Evolutionary conservation across 345 rosid species (phyloP).

Genomic region (Syzygium oleosum): DNA sequence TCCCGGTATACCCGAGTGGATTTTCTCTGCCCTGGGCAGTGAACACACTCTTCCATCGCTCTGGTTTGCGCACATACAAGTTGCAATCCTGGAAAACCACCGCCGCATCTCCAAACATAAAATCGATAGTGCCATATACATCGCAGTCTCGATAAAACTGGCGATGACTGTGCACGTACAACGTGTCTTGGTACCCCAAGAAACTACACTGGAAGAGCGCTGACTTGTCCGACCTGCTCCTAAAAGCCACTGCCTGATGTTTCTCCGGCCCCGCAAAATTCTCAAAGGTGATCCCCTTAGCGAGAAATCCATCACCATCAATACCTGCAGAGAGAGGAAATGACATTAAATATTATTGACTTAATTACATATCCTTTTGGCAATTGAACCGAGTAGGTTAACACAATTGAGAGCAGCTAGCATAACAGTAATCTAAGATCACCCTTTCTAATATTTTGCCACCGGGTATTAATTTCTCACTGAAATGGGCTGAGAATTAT

Average conservation of each 20-base stretch:
- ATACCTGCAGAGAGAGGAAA: constrained; percentile 11
- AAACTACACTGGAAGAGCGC: constrained; percentile 16
- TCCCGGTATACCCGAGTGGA: constrained; percentile 5
- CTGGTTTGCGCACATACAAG: constrained; percentile 9
- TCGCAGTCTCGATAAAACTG: constrained; percentile 25
- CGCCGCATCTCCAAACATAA: constrained; percentile 25
- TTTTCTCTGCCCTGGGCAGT: constrained; percentile 20
- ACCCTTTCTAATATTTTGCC: no score
- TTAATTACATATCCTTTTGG: not conserved
- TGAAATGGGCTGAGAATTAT: no score
- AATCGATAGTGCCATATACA: constrained; percentile 16
- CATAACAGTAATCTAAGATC: not conserved
- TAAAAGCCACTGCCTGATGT: constrained; percentile 15
- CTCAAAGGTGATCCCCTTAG: constrained; percentile 4
- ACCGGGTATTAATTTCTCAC: no score
- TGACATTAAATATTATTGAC: not conserved
- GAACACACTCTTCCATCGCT: not conserved
- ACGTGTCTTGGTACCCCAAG: constrained; percentile 9
- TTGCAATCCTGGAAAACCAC: constrained; percentile 6
- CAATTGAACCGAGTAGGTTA: not conserved
- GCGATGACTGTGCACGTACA: constrained; percentile 1
- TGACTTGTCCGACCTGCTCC: constrained; percentile 10
- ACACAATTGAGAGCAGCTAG: not conserved
- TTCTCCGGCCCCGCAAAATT: constrained; percentile 18
- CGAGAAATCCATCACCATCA: constrained; percentile 7